A percentile compares a stretch with the other conserved stretches of the same genome.
Conservation (phyloP, 306 rosid species). For the Vigna trinervia region DNA sequence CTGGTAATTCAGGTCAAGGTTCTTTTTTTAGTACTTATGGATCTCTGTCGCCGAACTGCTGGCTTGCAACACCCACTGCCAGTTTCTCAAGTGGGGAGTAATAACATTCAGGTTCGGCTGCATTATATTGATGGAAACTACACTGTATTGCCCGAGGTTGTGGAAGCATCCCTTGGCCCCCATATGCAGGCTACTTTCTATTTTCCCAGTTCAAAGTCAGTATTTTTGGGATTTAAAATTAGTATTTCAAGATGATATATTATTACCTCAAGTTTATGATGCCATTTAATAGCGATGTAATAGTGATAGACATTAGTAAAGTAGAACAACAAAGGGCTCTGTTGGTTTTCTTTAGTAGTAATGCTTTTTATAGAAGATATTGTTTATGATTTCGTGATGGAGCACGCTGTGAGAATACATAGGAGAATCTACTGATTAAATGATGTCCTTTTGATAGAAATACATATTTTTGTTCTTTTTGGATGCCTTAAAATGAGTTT, state of each 20-base stretch:
- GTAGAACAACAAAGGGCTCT: conserved; percentile 9
- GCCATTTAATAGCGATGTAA: conserved; percentile 14
- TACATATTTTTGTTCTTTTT: conserved; percentile 14
- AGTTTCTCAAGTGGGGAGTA: conserved; percentile 90
- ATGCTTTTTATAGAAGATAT: conserved; percentile 5
- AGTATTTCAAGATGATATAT: conserved; percentile 23
- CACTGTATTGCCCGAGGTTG: conserved; percentile 91
- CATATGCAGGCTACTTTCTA: conserved; percentile 81
- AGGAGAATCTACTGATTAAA: conserved; percentile 15
- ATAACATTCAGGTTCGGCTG: conserved; percentile 86
- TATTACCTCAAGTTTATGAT: conserved; percentile 24
- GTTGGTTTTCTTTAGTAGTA: conserved; percentile 18
- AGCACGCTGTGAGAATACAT: conserved; percentile 11
- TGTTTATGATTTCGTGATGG: conserved; percentile 22
- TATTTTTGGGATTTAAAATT: conserved; percentile 26
- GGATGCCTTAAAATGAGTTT: conserved; percentile 31
- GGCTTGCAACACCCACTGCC: conserved; percentile 81
- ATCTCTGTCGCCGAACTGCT: conserved; percentile 86
- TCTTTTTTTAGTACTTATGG: conserved; percentile 87
- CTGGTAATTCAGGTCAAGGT: conserved; percentile 76
- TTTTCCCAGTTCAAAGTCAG: conserved; percentile 25
- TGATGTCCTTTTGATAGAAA: conserved; percentile 11
- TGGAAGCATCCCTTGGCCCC: conserved; percentile 94
- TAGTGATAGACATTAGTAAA: conserved; percentile 7
- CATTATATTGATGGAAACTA: conserved; percentile 96